Percentiles rank a stretch among this genome's conserved stretches.
Evolutionary conservation across 2,329 filamentous ascomycete genomes (phyloP).

Genomic region (Colletotrichum viniferum): DNA sequence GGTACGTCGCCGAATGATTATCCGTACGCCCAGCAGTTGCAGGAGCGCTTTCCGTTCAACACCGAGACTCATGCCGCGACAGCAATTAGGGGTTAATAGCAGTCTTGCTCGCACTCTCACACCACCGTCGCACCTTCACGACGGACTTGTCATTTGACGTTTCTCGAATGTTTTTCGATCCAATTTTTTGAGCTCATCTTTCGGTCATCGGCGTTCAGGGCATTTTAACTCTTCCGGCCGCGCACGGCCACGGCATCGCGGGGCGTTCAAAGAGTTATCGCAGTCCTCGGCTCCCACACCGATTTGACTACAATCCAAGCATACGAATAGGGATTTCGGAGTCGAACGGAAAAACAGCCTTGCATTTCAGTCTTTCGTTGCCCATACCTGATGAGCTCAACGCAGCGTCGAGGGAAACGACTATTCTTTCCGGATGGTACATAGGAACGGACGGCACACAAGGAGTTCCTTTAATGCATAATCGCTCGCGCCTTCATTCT

Average conservation of each 20-base stretch:
- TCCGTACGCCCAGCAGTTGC: conserved; percentile 43
- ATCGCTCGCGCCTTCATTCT: conserved; percentile 15
- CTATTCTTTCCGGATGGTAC: conserved; percentile 6
- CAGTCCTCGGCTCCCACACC: background rate
- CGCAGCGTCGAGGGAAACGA: conserved; percentile 7
- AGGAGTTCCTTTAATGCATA: conserved; percentile 26
- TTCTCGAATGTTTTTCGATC: conserved; percentile 19
- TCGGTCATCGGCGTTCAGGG: conserved; percentile 15
- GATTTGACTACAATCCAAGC: conserved; percentile 10
- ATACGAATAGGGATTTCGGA: conserved; percentile 11
- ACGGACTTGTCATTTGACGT: conserved; percentile 9
- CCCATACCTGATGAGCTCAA: conserved; percentile 14
- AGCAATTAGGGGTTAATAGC: conserved; percentile 47
- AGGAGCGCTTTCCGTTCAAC: conserved; percentile 53
- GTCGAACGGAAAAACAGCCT: conserved; percentile 6
- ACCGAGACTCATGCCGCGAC: conserved; percentile 53
- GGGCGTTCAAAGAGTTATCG: conserved; percentile 14
- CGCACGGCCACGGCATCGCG: conserved; percentile 8
- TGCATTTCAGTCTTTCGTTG: conserved; percentile 5
- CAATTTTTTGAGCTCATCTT: background rate
- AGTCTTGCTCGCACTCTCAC: background rate
- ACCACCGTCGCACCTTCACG: background rate
- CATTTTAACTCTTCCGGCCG: conserved; percentile 2
- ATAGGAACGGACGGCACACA: conserved; percentile 21
- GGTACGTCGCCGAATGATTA: conserved; percentile 49